Evolutionary conservation across 371 early-diverging fungal species (phyloP).

Genomic region (Fennellomyces sp.): DNA sequence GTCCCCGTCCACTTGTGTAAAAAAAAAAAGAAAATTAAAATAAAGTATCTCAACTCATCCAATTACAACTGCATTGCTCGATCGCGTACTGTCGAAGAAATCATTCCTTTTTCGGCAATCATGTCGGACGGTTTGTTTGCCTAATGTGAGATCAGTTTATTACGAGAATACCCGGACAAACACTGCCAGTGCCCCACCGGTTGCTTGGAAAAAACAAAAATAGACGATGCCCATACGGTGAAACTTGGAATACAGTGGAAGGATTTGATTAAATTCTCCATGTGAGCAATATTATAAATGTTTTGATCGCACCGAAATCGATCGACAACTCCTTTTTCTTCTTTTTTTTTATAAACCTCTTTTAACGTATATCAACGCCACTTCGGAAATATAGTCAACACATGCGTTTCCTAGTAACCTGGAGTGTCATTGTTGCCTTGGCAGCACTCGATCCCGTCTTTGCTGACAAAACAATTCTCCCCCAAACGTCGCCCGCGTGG

Average conservation of each 20-base stretch:
- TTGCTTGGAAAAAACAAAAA: conserved; percentile 1
- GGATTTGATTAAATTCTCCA: no score
- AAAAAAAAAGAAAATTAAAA: no score
- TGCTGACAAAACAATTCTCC: background rate
- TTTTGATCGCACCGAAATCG: background rate
- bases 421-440: background rate
- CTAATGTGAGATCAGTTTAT: no score
- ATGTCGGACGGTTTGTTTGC: no score
- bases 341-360: background rate
- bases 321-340: background rate
- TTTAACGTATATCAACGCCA: background rate
- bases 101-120: no score
- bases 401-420: background rate
- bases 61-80: no score
- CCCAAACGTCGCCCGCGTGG: conserved; percentile 34
- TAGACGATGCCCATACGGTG: background rate
- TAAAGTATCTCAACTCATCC: no score
- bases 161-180: no score
- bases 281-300: background rate
- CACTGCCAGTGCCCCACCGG: no score
- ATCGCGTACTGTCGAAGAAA: no score
- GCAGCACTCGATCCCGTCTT: background rate
- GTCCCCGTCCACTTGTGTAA: no score
- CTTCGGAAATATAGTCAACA: background rate
- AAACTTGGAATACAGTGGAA: background rate